phyloP scores from a whole-genome alignment of 805 yeast species.

The Wickerhamomyces queroliae region DNA sequence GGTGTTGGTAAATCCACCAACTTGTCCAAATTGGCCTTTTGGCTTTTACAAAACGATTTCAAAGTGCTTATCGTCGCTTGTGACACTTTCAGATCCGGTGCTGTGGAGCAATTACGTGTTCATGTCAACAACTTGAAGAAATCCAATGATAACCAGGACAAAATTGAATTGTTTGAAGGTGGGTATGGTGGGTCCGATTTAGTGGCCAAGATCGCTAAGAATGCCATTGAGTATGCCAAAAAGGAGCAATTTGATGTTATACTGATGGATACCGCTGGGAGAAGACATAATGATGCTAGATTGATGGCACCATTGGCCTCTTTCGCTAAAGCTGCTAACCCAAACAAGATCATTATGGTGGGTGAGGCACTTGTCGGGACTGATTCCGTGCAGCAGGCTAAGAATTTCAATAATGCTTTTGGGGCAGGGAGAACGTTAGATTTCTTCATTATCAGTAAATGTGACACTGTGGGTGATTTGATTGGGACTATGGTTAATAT shows the following conservation, averaged over 20 bases:
- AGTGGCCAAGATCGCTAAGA: slow-evolving; percentile 88
- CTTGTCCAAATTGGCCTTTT: slow-evolving; percentile 87
- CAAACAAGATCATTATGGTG: slow-evolving; percentile 96
- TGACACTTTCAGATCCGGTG: slow-evolving; percentile 97
- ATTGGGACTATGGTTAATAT: slow-evolving; percentile 95
- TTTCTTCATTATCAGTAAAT: slow-evolving; percentile 88
- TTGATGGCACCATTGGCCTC: slow-evolving; percentile 94
- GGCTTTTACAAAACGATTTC: slow-evolving; percentile 88
- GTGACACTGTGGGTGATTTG: slow-evolving; percentile 96
- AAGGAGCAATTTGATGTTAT: slow-evolving; percentile 75
- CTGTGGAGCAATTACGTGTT: slow-evolving; percentile 94
- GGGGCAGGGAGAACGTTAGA: slow-evolving; percentile 78
- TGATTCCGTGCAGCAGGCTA: slow-evolving; percentile 93
- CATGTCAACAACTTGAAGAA: slow-evolving; percentile 82
- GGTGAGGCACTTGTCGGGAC: slow-evolving; percentile 98
- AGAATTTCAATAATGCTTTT: slow-evolving; percentile 88
- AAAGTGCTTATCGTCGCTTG: slow-evolving; percentile 91
- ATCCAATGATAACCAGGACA: slow-evolving; percentile 46
- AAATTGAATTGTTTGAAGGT: slow-evolving; percentile 73
- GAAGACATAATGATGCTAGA: slow-evolving; percentile 92
- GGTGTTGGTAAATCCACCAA: slow-evolving; percentile 98
- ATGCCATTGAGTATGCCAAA: slow-evolving; percentile 78
- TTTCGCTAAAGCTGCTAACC: slow-evolving; percentile 92
- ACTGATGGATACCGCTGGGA: slow-evolving; percentile 94
- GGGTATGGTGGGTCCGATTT: slow-evolving; percentile 96